Base-by-base conservation (phyloP, 345 rosid species). In the Erucastrum elatum region DNA sequence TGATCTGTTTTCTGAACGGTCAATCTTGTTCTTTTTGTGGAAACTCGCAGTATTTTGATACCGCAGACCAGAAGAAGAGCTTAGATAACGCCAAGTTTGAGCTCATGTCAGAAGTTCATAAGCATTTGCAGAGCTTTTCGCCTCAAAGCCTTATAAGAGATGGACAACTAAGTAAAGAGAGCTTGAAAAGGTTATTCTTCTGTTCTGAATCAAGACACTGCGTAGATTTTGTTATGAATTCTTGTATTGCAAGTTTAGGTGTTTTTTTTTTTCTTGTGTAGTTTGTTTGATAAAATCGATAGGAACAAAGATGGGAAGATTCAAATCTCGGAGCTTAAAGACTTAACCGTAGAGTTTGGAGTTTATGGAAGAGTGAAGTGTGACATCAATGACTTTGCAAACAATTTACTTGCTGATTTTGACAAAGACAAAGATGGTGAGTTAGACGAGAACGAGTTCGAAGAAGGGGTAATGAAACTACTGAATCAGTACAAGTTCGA, bases 31-130 rank as follows among this genome's bases (percentile, higher is more conserved):
- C 49, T n/a, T 51, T n/a, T 6, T 51, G 56, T 66, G 31, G 62
- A 55, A 70, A 29, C 60, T 35, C 2, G 29, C 60, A 81, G 81
- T 81, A 75, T 35, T 76, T 75, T 71, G 84, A 81, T 61, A 51
- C 56, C 8, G 56, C 73, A 46, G 84, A 76, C 60, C 84, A 81
- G 55, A 81, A 65, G 71, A 76, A 77, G 77, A 76, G 80, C 33
- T 72, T 81, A 71, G 80, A 81, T 17, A 74, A 75, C 5, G 80
- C 84, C 63, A 81, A 62, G 70, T 81, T 76, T 77, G 84, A 81
- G 66, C 81, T 81, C n/a, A 81, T 77, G 77, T 81, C 78, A 0
- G 84, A 77, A 75, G 84, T 81, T 67, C 77, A 76, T 72, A 81
- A 81, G 55, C 84, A 81, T 76, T 71, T 81, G 26, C 81, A 76